Evolutionary conservation across 2,329 filamentous ascomycete species (phyloP).

Genomic region (Sclerotinia borealis): DNA sequence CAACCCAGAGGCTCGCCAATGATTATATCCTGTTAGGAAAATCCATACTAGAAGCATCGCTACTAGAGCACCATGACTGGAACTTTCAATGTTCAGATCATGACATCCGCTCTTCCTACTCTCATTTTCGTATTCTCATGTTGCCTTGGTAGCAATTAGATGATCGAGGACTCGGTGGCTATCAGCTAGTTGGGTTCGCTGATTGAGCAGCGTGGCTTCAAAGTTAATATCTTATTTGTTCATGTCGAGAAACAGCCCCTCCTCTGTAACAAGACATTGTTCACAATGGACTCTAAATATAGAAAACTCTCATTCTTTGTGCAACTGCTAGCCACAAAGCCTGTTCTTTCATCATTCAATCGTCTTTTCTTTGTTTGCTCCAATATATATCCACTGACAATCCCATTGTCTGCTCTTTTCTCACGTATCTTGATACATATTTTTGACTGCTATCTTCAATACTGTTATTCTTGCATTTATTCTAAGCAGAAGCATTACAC

Average conservation of each 20-base stretch:
- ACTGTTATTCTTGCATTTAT: neutral
- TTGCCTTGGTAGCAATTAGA: neutral
- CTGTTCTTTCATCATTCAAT: neutral
- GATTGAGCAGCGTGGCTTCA: neutral
- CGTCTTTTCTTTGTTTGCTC: slow-evolving; percentile 7
- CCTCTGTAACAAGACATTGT: neutral
- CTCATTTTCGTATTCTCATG: neutral
- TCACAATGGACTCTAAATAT: neutral
- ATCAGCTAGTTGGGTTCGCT: neutral
- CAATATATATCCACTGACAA: slow-evolving; percentile 6
- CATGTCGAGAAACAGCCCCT: neutral
- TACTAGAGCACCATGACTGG: too few species aligned
- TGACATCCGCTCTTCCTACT: neutral
- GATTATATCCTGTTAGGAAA: too few species aligned
- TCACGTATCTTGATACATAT: neutral
- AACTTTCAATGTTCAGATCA: too few species aligned
- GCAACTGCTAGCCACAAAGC: too few species aligned
- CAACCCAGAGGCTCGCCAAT: too few species aligned
- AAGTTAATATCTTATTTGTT: neutral
- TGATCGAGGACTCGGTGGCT: neutral
- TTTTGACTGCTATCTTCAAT: neutral
- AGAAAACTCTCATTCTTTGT: neutral
- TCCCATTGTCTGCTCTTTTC: neutral
- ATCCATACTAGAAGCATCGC: too few species aligned
- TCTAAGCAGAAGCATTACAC: neutral